Evolutionary conservation across 2,329 filamentous ascomycete genomes (phyloP).

Genomic region (Ophiocordyceps sinensis): DNA sequence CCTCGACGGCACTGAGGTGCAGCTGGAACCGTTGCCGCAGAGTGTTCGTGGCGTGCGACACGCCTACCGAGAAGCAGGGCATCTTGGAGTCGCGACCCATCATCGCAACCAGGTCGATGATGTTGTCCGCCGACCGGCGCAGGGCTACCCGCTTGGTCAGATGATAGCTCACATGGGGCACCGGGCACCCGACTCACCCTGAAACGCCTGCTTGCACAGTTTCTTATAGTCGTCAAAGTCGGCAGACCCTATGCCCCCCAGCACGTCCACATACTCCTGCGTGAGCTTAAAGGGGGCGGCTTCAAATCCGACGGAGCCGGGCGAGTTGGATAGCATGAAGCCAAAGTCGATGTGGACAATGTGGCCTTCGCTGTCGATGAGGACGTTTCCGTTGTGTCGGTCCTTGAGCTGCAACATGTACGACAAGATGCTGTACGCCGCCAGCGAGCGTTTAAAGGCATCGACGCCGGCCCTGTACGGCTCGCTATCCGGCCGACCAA

Average conservation of each 20-base stretch:
- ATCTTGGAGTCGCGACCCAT: slow-evolving; percentile 76
- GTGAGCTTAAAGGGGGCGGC: slow-evolving; percentile 79
- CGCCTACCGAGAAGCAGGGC: slow-evolving; percentile 67
- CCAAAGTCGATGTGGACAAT: slow-evolving; percentile 85
- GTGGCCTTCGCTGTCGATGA: slow-evolving; percentile 74
- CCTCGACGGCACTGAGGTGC: slow-evolving; percentile 69
- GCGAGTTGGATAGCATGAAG: slow-evolving; percentile 80
- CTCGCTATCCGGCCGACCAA: slow-evolving; percentile 55
- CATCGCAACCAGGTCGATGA: slow-evolving; percentile 70
- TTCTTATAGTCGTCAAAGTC: slow-evolving; percentile 65
- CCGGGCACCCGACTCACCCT: slow-evolving; percentile 36
- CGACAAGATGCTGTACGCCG: slow-evolving; percentile 73
- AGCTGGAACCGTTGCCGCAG: slow-evolving; percentile 66
- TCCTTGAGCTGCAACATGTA: slow-evolving; percentile 78
- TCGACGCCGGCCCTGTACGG: slow-evolving; percentile 58
- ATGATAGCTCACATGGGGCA: neutral
- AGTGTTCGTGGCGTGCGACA: slow-evolving; percentile 53
- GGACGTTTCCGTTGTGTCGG: slow-evolving; percentile 72
- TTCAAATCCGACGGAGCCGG: slow-evolving; percentile 72
- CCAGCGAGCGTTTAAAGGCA: slow-evolving; percentile 68
- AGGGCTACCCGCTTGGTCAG: slow-evolving; percentile 34
- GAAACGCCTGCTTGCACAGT: slow-evolving; percentile 72
- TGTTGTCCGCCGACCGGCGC: slow-evolving; percentile 62
- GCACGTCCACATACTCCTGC: slow-evolving; percentile 71
- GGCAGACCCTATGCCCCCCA: slow-evolving; percentile 56